A percentile compares a stretch with the other conserved stretches of the same genome.
phyloP scores from a whole-genome alignment of 1,139 yeast species.

The Trichomonascaceae sp. region DNA sequence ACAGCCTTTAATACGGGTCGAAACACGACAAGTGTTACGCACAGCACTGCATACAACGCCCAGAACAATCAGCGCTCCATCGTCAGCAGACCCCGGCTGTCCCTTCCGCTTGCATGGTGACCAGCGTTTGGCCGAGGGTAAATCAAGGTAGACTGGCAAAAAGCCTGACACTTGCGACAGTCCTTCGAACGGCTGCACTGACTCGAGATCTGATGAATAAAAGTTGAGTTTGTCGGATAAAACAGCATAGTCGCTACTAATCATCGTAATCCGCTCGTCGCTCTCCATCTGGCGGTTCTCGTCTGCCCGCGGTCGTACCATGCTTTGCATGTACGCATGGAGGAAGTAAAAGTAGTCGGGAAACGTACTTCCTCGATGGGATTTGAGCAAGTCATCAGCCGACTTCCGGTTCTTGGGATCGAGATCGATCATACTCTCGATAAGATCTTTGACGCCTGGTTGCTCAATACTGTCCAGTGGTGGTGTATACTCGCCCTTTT shows the following conservation, averaged over 20 bases:
- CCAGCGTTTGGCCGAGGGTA: constrained; percentile 33
- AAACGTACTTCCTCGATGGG: constrained; percentile 39
- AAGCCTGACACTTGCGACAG: constrained; percentile 1
- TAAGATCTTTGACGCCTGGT: constrained; percentile 36
- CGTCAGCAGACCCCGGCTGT: constrained; percentile 24
- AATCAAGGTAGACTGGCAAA: constrained; percentile 34
- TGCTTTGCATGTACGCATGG: constrained; percentile 47
- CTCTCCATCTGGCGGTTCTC: constrained; percentile 28
- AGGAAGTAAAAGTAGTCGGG: constrained; percentile 66
- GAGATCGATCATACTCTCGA: constrained; percentile 47
- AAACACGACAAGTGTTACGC: constrained; percentile 49
- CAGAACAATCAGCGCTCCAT: constrained; percentile 51
- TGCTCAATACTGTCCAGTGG: constrained; percentile 44
- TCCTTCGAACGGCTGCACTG: too few relatives aligned
- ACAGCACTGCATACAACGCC: constrained; percentile 51
- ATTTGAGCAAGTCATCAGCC: constrained; percentile 40
- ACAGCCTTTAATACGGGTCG: constrained; percentile 55
- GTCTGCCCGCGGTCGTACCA: constrained; percentile 25
- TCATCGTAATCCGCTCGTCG: constrained; percentile 46
- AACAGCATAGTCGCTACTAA: constrained; percentile 43
- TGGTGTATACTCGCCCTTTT: constrained; percentile 54
- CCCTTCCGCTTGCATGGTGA: constrained; percentile 11
- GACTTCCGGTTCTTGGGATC: constrained; percentile 49
- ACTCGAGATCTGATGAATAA: too few relatives aligned
- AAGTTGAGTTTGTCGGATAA: constrained; percentile 34